Evolutionary conservation across 106 monocot genomes (phyloP), one percentile per base, ranked within the genome.

Genomic region (Allium sativum): DNA sequence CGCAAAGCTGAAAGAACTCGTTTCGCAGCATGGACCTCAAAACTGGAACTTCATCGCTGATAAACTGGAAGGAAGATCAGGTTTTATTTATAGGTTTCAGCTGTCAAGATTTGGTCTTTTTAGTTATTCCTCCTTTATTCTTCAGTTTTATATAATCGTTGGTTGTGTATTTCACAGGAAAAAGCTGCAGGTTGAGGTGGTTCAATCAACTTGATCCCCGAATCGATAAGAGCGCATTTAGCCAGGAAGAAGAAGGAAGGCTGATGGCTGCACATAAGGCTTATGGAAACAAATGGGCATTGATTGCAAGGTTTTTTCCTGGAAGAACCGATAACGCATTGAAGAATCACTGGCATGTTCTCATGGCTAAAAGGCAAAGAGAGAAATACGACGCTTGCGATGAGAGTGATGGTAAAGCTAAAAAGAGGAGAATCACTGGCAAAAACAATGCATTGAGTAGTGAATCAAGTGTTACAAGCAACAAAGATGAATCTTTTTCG

Each of bases 41-140:
- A 94, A 94, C 83, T 94, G 93, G 89, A 94, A 89, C 57, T 62
- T 89, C 46, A 94, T 94, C 44, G 93, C 89, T 48, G 80, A 89
- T 70, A 83, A 85, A 42, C 89, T 94, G 6, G 74, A 89, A 53
- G 89, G 89, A 1, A 85, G 93, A 94, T 94, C 89, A 72, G 93
- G 93, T 89, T 31, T 31, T 31, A 5, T 31, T 31, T 31, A 31
- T 31, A 31, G 31, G 31, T 31, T 31, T 31, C 31, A 31, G 31
- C 18, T 7, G 2, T 59, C 14, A 7, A 6, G 31, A 31, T 31
- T 31, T 31, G 31, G 5, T 31, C 31, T 31, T 31, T 31, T 31
- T 5, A 3, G 5, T 31, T 31, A 31, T 31, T 31, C 31, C 31
- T 31, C 1, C 45, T 62, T 9, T 43, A 43, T 45, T 62, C 10